A percentile compares a stretch with the other conserved stretches of the same genome.
Evolutionary conservation across 345 rosid genomes (phyloP).

Genomic region (Citrus mangshanensis): DNA sequence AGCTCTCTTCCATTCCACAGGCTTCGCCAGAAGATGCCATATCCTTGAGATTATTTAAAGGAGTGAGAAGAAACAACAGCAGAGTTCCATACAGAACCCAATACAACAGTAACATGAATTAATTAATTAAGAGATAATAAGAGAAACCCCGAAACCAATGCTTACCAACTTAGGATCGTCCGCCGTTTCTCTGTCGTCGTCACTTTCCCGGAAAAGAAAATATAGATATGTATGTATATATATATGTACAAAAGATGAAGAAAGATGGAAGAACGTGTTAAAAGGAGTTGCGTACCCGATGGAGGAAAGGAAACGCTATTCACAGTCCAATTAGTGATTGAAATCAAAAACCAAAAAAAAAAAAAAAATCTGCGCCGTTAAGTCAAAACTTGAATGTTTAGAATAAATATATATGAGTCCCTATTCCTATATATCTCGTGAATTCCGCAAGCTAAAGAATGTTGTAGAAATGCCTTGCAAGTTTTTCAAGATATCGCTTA

Average conservation of each 20-base stretch:
- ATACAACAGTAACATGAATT: conserved; percentile 14
- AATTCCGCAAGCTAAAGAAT: background rate
- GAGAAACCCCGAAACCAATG: conserved; percentile 12
- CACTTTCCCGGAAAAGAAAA: conserved; percentile 15
- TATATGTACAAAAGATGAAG: no score
- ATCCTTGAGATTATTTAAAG: background rate
- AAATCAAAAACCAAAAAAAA: background rate
- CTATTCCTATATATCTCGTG: conserved; percentile 1
- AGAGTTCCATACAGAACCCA: conserved; percentile 2
- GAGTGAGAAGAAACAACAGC: background rate
- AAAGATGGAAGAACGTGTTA: background rate
- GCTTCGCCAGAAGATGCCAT: background rate
- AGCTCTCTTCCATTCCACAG: conserved; percentile 1
- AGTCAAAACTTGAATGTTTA: conserved; percentile 21
- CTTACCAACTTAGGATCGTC: conserved; percentile 59
- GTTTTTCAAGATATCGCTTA: background rate
- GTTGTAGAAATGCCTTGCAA: background rate
- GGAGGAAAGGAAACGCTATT: conserved; percentile 4
- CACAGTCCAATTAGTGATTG: conserved; percentile 12
- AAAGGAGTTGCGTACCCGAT: conserved; percentile 25
- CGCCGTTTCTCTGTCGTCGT: conserved; percentile 34
- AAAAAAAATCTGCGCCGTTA: background rate
- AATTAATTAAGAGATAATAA: no score
- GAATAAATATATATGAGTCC: background rate
- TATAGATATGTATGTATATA: no score